These are phyloP conservation scores for Crithidia acanthocephali DNA, from an alignment of 208 protist species.

Conservation along the genomic window DNA sequence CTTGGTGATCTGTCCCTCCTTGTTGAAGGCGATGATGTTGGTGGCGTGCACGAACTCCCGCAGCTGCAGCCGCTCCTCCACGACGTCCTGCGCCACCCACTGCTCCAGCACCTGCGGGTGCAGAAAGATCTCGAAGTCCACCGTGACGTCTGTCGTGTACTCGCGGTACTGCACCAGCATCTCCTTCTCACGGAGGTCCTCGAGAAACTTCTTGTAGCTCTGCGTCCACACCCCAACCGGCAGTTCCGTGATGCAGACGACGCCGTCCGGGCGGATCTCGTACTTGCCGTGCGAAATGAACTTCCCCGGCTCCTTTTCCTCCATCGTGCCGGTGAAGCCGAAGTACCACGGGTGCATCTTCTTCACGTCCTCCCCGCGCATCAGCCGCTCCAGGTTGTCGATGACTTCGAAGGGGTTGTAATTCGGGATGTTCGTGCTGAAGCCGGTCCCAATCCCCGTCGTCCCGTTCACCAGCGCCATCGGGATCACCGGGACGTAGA, in stretches of 20 bases:
- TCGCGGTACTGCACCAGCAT: constrained; percentile 96
- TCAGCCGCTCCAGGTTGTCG: constrained; percentile 85
- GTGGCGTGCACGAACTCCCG: constrained; percentile 85
- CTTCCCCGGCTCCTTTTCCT: constrained; percentile 85
- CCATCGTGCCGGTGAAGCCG: constrained; percentile 94
- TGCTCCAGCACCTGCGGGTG: constrained; percentile 89
- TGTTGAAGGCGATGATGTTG: constrained; percentile 99
- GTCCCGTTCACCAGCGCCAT: constrained; percentile 99
- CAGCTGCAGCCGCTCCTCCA: constrained; percentile 95
- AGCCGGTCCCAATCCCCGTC: constrained; percentile 99
- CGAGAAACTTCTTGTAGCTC: constrained; percentile 95
- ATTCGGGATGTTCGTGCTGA: constrained; percentile 97
- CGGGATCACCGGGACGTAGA: constrained; percentile 99
- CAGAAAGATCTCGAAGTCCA: constrained; percentile 94
- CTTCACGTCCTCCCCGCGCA: constrained; percentile 84
- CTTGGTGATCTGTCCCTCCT: constrained; percentile 94
- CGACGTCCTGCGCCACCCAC: constrained; percentile 71
- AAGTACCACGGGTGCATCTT: constrained; percentile 98
- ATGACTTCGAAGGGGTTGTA: constrained; percentile 98
- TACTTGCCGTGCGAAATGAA: constrained; percentile 75
- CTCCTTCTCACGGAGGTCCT: constrained; percentile 89
- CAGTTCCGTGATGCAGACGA: constrained; percentile 97
- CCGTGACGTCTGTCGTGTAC: constrained; percentile 97
- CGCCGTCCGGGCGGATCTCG: constrained; percentile 73
- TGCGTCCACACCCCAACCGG: constrained; percentile 97